These are phyloP conservation scores for Ceratobasidium sp. DNA, from an alignment of 1,284 basidiomycete species.

Conservation along the genomic window DNA sequence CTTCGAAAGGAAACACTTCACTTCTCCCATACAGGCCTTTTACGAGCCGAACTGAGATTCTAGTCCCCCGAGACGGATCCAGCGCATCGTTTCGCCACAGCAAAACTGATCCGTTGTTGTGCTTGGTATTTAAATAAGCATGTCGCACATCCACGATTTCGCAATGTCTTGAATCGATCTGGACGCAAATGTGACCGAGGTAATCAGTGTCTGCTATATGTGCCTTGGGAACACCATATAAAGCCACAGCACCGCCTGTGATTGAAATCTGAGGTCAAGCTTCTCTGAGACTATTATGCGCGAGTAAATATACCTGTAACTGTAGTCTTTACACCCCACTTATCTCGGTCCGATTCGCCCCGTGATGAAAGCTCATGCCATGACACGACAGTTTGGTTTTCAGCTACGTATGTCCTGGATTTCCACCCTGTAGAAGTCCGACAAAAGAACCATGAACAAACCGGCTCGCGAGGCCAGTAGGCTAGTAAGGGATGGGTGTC, in stretches of 20 bases:
- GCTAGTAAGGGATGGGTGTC: conserved; percentile 14
- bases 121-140: conserved; percentile 7
- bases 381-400: not conserved
- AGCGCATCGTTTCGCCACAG: conserved; percentile 15
- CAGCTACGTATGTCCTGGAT: not conserved
- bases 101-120: conserved; percentile 8
- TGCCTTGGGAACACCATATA: conserved; percentile 20
- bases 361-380: conserved; percentile 1
- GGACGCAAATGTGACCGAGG: conserved; percentile 17
- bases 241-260: not conserved
- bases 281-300: no score
- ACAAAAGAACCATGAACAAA: no score
- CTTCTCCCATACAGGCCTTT: not conserved
- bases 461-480: not conserved
- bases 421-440: not conserved
- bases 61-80: conserved; percentile 7
- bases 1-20: conserved; percentile 17
- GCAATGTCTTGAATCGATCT: not conserved
- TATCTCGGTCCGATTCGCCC: not conserved
- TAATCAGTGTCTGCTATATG: conserved; percentile 14
- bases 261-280: not conserved
- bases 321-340: conserved; percentile 3
- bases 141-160: conserved; percentile 7
- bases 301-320: not conserved
- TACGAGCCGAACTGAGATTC: not conserved